phyloP scores from a whole-genome alignment of 805 yeast species.

The Suhomyces faveliae region DNA sequence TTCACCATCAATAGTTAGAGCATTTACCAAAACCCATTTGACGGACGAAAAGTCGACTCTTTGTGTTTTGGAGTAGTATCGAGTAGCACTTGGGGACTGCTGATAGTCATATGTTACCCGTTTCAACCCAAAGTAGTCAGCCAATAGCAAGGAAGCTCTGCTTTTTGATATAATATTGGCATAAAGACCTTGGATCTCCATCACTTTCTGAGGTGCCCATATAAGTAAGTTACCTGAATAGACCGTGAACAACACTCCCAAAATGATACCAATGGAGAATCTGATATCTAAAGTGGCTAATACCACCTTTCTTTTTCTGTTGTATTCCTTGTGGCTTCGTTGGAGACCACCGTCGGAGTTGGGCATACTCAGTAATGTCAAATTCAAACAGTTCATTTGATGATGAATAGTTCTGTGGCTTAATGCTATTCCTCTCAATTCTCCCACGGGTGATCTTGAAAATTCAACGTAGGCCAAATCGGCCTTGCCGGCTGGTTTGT shows the following conservation, averaged over 20 bases:
- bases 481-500: slow-evolving; percentile 15
- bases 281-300: slow-evolving; percentile 44
- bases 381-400: slow-evolving; percentile 77
- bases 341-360: slow-evolving; percentile 55
- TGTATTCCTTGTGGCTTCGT: slow-evolving; percentile 30
- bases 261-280: slow-evolving; percentile 76
- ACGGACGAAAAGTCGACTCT: slow-evolving; percentile 77
- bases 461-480: slow-evolving; percentile 93
- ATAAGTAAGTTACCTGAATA: slow-evolving; percentile 80
- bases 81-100: slow-evolving; percentile 78
- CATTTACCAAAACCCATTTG: slow-evolving; percentile 86
- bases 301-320: slow-evolving; percentile 52
- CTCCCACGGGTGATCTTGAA: slow-evolving; percentile 86
- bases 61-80: slow-evolving; percentile 72
- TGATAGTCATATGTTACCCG: slow-evolving; percentile 92
- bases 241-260: slow-evolving; percentile 77
- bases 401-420: slow-evolving; percentile 85
- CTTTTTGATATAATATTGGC: slow-evolving; percentile 74
- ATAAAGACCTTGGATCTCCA: slow-evolving; percentile 81
- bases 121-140: slow-evolving; percentile 86
- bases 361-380: slow-evolving; percentile 66
- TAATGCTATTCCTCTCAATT: slow-evolving; percentile 87
- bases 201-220: slow-evolving; percentile 72
- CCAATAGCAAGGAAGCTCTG: slow-evolving; percentile 69
- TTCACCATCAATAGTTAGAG: slow-evolving; percentile 88